Evolutionary conservation across 106 monocot genomes (phyloP).

Genomic region (Posidonia australis): DNA sequence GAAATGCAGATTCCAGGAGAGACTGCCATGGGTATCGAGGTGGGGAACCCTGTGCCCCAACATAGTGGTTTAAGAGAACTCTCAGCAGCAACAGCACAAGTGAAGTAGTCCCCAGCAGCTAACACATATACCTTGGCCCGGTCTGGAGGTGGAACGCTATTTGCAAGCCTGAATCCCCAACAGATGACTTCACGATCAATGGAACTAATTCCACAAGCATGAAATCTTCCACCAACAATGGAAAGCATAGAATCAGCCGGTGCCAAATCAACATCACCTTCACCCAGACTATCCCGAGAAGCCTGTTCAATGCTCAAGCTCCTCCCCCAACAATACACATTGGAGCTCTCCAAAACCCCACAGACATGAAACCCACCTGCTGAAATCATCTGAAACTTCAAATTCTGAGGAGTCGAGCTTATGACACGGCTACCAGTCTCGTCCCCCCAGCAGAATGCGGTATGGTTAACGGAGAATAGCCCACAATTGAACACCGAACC

Average conservation of each 20-base stretch:
- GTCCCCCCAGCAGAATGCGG: conserved; percentile 86
- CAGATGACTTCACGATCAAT: conserved; percentile 49
- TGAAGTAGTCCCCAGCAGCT: conserved; percentile 89
- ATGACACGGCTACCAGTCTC: conserved; percentile 69
- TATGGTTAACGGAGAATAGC: conserved; percentile 31
- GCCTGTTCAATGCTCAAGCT: conserved; percentile 43
- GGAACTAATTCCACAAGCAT: conserved; percentile 77
- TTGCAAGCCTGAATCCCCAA: conserved; percentile 72
- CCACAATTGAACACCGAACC: conserved; percentile 94
- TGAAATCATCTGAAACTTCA: conserved; percentile 49
- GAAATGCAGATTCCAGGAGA: conserved; percentile 74
- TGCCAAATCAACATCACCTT: conserved; percentile 42
- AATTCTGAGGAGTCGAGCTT: conserved; percentile 25
- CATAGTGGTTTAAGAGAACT: conserved; percentile 46
- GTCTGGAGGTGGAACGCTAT: conserved; percentile 52
- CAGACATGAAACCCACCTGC: conserved; percentile 97
- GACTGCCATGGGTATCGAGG: conserved; percentile 78
- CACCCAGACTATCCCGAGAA: conserved; percentile 14
- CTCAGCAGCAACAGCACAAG: conserved; percentile 65
- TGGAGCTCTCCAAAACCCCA: conserved; percentile 45
- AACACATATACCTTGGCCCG: conserved; percentile 40
- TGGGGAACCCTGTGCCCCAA: conserved; percentile 81
- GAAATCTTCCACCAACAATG: conserved; percentile 80
- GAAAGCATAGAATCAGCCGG: conserved; percentile 61
- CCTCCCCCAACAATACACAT: conserved; percentile 83